phyloP scores from a whole-genome alignment of 2,329 filamentous ascomycete species.

The Cryphonectria parasitica region DNA sequence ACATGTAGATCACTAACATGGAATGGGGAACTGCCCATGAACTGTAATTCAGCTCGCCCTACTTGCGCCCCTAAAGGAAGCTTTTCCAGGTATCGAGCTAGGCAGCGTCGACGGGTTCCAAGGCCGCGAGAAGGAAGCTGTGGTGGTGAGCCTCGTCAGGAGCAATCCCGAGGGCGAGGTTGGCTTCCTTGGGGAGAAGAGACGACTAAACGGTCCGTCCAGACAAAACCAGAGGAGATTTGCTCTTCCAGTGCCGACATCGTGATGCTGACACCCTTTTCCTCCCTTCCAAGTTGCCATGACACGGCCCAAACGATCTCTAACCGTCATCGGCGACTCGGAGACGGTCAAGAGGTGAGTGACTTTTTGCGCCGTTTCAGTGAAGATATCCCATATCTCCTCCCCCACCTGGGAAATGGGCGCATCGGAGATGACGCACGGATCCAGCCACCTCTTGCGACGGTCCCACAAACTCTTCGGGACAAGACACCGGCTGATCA shows the following conservation, averaged over 20 bases:
- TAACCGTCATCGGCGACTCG: slow-evolving; percentile 91
- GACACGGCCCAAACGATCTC: slow-evolving; percentile 88
- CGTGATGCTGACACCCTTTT: slow-evolving; percentile 36
- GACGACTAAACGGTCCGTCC: slow-evolving; percentile 79
- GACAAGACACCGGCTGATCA: slow-evolving; percentile 16
- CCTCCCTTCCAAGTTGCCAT: slow-evolving; percentile 72
- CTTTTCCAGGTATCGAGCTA: slow-evolving; percentile 85
- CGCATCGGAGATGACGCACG: slow-evolving; percentile 13
- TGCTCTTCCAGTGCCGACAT: not conserved
- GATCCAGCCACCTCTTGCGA: slow-evolving; percentile 15
- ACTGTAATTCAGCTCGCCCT: slow-evolving; percentile 65
- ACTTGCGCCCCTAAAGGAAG: slow-evolving; percentile 78
- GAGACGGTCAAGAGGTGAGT: slow-evolving; percentile 89
- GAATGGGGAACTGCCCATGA: not conserved
- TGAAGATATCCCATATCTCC: slow-evolving; percentile 2
- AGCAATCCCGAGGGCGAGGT: slow-evolving; percentile 88
- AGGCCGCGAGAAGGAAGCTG: slow-evolving; percentile 93
- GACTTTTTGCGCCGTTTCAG: slow-evolving; percentile 26
- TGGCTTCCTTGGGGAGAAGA: slow-evolving; percentile 90
- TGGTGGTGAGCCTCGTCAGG: slow-evolving; percentile 90
- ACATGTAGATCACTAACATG: slow-evolving; percentile 30
- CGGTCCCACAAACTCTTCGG: slow-evolving; percentile 4
- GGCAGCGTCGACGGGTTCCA: slow-evolving; percentile 96
- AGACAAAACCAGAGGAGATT: not conserved
- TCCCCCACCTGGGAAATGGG: not conserved